Evolutionary conservation across 208 protist genomes (phyloP).

Genomic region (Trypanosoma grayi): DNA sequence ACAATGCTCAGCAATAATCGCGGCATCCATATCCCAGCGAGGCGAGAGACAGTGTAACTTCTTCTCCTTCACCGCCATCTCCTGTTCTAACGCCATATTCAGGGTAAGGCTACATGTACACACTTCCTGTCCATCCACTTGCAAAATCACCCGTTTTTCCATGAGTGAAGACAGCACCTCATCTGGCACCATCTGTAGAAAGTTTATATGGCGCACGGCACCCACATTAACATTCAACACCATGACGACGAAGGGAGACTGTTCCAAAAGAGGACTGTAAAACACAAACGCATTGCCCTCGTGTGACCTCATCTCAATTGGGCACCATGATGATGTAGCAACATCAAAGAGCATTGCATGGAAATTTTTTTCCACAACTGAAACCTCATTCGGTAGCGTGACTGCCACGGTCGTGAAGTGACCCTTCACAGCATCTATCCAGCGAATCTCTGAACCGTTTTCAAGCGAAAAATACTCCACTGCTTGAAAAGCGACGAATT

Average conservation of each 20-base stretch:
- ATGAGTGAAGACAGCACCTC: neutral
- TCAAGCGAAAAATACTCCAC: neutral
- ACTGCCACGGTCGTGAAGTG: constrained; percentile 8
- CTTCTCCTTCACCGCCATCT: neutral
- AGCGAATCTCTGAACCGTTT: constrained; percentile 8
- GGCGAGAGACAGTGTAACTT: neutral
- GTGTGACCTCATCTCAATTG: constrained; percentile 3
- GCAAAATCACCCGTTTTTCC: neutral
- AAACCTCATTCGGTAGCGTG: neutral
- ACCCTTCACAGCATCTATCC: neutral
- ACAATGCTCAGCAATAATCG: neutral
- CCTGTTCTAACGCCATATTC: neutral
- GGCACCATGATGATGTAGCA: constrained; percentile 4
- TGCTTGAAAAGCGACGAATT: constrained; percentile 7
- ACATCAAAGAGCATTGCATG: constrained; percentile 8
- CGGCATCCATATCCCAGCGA: neutral
- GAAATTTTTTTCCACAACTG: neutral
- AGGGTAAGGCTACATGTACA: neutral
- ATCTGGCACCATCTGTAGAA: neutral
- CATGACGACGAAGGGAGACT: neutral
- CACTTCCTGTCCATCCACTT: constrained; percentile 18
- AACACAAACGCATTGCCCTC: constrained; percentile 7
- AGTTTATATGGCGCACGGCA: constrained; percentile 4
- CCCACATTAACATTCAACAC: constrained; percentile 1
- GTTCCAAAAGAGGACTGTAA: constrained; percentile 9